Percentiles rank a stretch among this genome's conserved stretches.
Evolutionary conservation across 371 early-diverging fungal species (phyloP).

Genomic region (Mucor velutinosus): DNA sequence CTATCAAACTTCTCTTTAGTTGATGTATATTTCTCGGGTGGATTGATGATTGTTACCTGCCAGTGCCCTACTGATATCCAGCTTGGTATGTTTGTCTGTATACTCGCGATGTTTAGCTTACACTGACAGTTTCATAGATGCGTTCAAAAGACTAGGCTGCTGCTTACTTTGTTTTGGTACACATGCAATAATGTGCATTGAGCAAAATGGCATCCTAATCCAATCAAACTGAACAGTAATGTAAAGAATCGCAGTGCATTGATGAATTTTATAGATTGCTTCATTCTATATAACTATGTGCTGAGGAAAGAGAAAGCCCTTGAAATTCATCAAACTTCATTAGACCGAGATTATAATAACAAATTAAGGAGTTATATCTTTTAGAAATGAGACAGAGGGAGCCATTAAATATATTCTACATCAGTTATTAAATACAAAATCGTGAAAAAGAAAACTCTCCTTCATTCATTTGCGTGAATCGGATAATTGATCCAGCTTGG

Average conservation of each 20-base stretch:
- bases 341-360: neutral
- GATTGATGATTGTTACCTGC: slow-evolving; percentile 26
- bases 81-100: slow-evolving; percentile 29
- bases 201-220: slow-evolving; percentile 26
- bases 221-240: slow-evolving; percentile 19
- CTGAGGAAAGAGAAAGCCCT: neutral
- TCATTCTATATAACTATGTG: neutral
- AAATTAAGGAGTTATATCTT: neutral
- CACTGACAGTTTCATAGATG: neutral
- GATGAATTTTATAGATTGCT: slow-evolving; percentile 3
- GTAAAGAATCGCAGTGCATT: slow-evolving; percentile 25
- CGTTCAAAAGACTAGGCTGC: neutral
- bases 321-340: neutral
- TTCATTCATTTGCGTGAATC: neutral
- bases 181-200: slow-evolving; percentile 32
- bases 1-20: slow-evolving; percentile 7
- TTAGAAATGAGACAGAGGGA: neutral
- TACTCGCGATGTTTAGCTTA: neutral
- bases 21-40: neutral
- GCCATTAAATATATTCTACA: neutral
- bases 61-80: slow-evolving; percentile 44
- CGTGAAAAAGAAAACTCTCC: neutral
- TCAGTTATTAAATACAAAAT: neutral
- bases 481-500: neutral
- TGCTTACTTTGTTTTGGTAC: slow-evolving; percentile 32